A percentile compares a stretch with the other conserved stretches of the same genome.
These are phyloP conservation scores for Phaseolus lunatus DNA, from an alignment of 306 rosid genomes.

Conservation along the genomic window DNA sequence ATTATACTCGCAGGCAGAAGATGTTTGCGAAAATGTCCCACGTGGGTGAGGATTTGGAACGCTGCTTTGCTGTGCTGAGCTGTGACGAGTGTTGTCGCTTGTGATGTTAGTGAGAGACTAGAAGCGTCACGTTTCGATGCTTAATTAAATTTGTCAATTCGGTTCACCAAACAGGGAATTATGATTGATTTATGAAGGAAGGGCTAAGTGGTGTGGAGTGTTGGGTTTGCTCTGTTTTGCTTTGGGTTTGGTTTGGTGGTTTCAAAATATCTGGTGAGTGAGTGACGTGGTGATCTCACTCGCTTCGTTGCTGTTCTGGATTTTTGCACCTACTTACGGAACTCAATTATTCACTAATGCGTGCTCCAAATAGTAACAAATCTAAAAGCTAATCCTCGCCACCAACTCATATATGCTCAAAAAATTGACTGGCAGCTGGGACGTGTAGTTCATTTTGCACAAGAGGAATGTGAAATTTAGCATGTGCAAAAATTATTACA, in stretches of 20 bases:
- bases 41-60: neutral
- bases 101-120: neutral
- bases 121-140: neutral
- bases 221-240: no score
- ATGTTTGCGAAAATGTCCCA: constrained; percentile 22
- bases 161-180: neutral
- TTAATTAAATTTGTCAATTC: neutral
- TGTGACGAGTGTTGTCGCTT: constrained; percentile 4
- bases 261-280: neutral
- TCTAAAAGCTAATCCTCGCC: no score
- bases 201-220: no score
- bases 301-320: neutral
- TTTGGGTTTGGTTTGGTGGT: neutral
- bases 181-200: neutral
- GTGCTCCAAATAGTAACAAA: no score
- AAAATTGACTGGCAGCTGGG: no score
- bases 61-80: neutral
- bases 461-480: no score
- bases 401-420: no score
- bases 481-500: no score
- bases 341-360: no score
- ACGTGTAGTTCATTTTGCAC: no score
- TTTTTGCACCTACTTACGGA: no score
- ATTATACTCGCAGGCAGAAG: neutral
- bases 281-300: neutral